phyloP scores from a whole-genome alignment of 192 early-diverging fungal species.

The Coemansia sp. region DNA sequence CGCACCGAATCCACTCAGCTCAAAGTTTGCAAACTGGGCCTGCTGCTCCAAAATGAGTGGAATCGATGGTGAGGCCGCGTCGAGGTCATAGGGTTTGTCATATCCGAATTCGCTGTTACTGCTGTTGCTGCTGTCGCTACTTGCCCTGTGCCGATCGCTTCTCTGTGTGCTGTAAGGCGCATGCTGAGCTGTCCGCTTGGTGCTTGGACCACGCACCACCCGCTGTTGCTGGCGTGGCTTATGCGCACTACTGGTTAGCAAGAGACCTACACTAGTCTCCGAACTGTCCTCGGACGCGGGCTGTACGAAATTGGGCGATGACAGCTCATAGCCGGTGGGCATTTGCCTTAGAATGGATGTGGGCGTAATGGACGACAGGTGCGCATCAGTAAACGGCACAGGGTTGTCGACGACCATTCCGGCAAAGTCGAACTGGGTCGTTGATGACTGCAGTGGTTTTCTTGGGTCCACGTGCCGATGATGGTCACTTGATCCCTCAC shows the following conservation, averaged over 20 bases:
- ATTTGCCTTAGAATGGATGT: conserved; percentile 31
- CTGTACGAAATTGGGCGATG: conserved; percentile 7
- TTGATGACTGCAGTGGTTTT: background rate
- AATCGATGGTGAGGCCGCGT: conserved; percentile 32
- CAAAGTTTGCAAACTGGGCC: background rate
- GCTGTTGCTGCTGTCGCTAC: conserved; percentile 22
- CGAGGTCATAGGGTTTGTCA: conserved; percentile 13
- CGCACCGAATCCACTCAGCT: background rate
- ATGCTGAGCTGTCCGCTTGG: conserved; percentile 25
- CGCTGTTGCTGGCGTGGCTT: conserved; percentile 20
- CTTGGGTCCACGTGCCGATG: background rate
- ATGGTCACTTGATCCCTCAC: conserved; percentile 4
- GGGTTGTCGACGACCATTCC: conserved; percentile 39
- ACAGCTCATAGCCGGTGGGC: conserved; percentile 19
- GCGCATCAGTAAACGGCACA: conserved; percentile 2
- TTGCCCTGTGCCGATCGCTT: conserved; percentile 17
- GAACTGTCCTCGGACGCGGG: background rate
- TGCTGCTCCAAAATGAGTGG: conserved; percentile 41
- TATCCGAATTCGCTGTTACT: conserved; percentile 12
- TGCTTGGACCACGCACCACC: conserved; percentile 32
- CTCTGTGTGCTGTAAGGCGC: conserved; percentile 35
- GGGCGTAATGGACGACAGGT: background rate
- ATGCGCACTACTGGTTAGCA: background rate
- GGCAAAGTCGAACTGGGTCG: conserved; percentile 31
- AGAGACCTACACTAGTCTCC: background rate